Base-by-base conservation (phyloP, 1,139 yeast species). In the Candida sojae region DNA sequence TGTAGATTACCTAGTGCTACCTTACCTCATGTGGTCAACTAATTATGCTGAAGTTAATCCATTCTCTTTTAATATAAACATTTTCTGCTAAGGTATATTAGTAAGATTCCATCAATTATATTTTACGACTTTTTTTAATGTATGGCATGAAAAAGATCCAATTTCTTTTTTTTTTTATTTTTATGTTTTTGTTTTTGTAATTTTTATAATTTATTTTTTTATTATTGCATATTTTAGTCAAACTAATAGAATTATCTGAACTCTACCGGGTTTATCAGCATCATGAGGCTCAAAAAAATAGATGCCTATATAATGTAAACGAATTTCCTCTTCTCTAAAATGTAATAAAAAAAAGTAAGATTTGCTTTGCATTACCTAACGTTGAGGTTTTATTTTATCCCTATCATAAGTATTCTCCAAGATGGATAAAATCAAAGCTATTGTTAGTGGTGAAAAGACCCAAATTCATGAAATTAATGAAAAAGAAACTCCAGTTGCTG, bases 341-440 rank as follows among this genome's bases (percentile, higher is more conserved):
- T 12, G 25, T 35, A 6, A 3, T 33, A 33, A 7, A 13, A 13
- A 33, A 26, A 6, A 12, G 23, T 9, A 41, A 33, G 4, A 10
- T 30, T 26, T 12, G 13, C 8, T 11, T 21, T 17, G 12, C n/a
- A 25, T 7, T 32, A 7, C 12, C 28, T 33, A 6, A n/a, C 13
- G 28, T 31, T 42, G 38, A 11, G 17, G 25, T 36, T 39, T 42
- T 2, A n/a, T 39, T 31, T 12, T 13, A 30, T 17, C 11, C 26
- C n/a, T 11, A 25, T 3, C 10, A 25, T 10, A 36, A 11, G 6
- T 26, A 17, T 26, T 36, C 21, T 17, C 28, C 37, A 45, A 32
- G 23, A 61, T 62, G 66, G 62, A 60, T 23, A 62, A 56, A 48
- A 55, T 61, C 38, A 62, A 48, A 50, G 31, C 48, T 33, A 32